Base-by-base conservation (phyloP, 306 rosid genomes). In the Cotoneaster glaucophyllus region DNA sequence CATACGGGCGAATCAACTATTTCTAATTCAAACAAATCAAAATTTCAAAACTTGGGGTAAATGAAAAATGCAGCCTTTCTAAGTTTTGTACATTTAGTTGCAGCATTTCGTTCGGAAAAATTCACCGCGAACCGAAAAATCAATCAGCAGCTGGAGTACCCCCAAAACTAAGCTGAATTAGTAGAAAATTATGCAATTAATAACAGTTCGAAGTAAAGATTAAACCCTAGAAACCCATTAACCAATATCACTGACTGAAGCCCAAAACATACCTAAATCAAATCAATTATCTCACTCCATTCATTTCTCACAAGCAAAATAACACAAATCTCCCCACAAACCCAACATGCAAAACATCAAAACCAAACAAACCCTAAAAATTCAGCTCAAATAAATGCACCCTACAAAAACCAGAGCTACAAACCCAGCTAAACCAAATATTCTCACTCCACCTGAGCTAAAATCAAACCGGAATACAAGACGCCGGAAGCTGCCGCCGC, bases 291-390 rank as follows among this genome's bases (percentile, higher is more conserved):
- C 65, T 58, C 73, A 73, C 73, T 14, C 54, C n/a, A 53, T 52
- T 71, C 54, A 48, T 13, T 48, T 48, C 19, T 26, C n/a, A 32
- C 68, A 17, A 45, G 25, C 67, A 19, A 22, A 22, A 71, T 74
- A 67, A 53, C 59, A 8, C 11, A 14, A 18, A 34, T 18, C 62
- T 64, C 12, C 67, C 48, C 53, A 54, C 74, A 83, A 77, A 67
- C 50, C 25, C 37, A 76, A 28, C 74, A 50, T 13, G 43, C 52
- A 79, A 70, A 64, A 41, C 75, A 72, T 67, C 39, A 63, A 45
- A 21, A 10, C 34, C 77, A 34, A 64, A 32, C n/a, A n/a, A 73
- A 59, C 43, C 91, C 88, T 88, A 67, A 86, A 76, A 80, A 79
- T 17, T 54, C 4, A 69, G 15, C 62, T 48, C 53, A 62, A 45